These are phyloP conservation scores for Sisymbrium altissimum DNA, from an alignment of 345 rosid genomes.

Conservation along the genomic window DNA sequence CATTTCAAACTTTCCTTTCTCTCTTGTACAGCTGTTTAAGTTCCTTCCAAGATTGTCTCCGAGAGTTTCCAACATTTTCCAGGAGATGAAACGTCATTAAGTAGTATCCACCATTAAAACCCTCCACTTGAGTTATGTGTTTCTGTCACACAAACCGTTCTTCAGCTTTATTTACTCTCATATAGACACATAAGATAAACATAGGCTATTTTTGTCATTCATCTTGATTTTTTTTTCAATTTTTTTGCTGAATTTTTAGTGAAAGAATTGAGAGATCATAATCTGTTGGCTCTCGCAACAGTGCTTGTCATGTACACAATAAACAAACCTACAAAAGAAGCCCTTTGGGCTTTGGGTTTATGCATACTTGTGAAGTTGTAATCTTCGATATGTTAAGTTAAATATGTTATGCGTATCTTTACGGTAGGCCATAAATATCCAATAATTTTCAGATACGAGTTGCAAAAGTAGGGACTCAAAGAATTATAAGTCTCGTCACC, in stretches of 20 bases:
- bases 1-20: background rate
- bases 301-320: slow-evolving; percentile 24
- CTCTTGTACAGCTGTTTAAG: slow-evolving; percentile 60
- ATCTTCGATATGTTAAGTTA: background rate
- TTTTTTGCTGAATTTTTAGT: background rate
- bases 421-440: background rate
- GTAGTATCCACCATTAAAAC: slow-evolving; percentile 27
- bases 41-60: slow-evolving; percentile 84
- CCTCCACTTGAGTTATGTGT: background rate
- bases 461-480: background rate
- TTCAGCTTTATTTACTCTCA: slow-evolving; percentile 3
- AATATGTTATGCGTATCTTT: background rate
- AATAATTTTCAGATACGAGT: background rate
- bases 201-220: slow-evolving; percentile 25
- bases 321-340: slow-evolving; percentile 20
- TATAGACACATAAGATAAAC: slow-evolving; percentile 13
- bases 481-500: background rate
- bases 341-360: slow-evolving; percentile 11
- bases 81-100: slow-evolving; percentile 81
- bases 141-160: slow-evolving; percentile 19
- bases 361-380: background rate
- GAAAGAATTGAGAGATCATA: slow-evolving; percentile 10
- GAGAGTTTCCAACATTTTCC: slow-evolving; percentile 66
- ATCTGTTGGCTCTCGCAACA: slow-evolving; percentile 11
- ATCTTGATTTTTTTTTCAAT: background rate